Base-by-base conservation (phyloP, 192 early-diverging fungal species). In the Backusella macrospora region DNA sequence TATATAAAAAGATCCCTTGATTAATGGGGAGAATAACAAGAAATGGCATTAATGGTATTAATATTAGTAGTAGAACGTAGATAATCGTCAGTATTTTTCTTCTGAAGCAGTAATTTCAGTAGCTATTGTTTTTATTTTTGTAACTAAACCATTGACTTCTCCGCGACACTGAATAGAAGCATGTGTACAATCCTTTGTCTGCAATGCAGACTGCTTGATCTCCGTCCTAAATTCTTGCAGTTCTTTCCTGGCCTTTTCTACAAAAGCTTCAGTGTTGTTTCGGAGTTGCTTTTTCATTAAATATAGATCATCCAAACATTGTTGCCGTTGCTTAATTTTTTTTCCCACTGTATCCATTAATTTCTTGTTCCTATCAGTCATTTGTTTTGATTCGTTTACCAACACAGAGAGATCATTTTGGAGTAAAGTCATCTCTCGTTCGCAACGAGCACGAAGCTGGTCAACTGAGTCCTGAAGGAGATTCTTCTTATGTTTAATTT, bases 81-180 rank as follows among this genome's bases (percentile, higher is more conserved):
- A 59, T 9, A 59, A 26, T 26, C 23, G 16, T 66, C n/a, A 66
- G 16, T 38, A 43, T 66, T 21, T 66, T 43, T 66, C 65, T n/a
- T 66, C 65, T 1, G 65, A 66, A 21, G 65, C 65, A 66, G 65
- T 40, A n/a, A 66, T 66, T 43, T 66, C 65, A 21, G 65, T 38
- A 42, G 65, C 65, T 21, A 66, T 66, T 40, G 65, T 66, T 66
- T 66, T 66, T 40, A 66, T 66, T 43, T 40, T 66, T 42, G 65
- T 66, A 66, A 76, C 69, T 45, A 76, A 45, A 9, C 74, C 74
- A 70, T 68, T 76, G 5, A 76, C 74, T 62, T 76, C 67, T 23
- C 63, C 74, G 39, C 74, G 40, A 59, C 74, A 76, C 34, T 76
- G 68, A 29, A 55, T 64, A 39, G 49, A 34, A n/a, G 48, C 55